Conservation (phyloP, 169 alveolate genomes). For the Cryptosporidium xiaoi region DNA sequence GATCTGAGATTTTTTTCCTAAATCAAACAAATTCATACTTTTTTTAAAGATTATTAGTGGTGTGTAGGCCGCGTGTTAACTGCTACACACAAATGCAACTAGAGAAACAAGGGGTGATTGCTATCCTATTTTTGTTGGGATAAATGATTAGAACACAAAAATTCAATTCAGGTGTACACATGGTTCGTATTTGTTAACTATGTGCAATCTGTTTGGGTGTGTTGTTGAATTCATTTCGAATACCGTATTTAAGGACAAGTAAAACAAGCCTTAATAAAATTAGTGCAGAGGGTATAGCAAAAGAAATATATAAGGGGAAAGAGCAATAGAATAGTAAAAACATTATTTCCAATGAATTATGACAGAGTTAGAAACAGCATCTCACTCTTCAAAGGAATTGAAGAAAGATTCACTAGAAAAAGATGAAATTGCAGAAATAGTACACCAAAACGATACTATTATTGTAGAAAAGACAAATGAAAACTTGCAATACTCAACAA, state of each 20-base stretch:
- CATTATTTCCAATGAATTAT: not conserved
- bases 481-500: not conserved
- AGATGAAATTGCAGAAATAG: not conserved
- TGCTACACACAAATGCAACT: not conserved
- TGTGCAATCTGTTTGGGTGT: no score
- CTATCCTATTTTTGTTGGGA: no score
- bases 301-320: not conserved
- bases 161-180: no score
- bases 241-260: no score
- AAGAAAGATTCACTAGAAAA: not conserved
- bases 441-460: not conserved
- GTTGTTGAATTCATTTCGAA: no score
- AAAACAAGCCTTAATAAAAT: no score
- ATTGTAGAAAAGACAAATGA: not conserved
- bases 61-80: slow-evolving; percentile 6
- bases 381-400: not conserved
- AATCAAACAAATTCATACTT: no score
- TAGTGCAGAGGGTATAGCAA: no score
- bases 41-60: not conserved
- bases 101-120: no score
- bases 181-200: no score
- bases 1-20: no score
- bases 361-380: not conserved
- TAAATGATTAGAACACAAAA: no score
- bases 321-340: not conserved